Percentiles rank a stretch among this genome's conserved stretches.
These are phyloP conservation scores for Hemisphaericaspora nanyangensis DNA, from an alignment of 805 yeast genomes.

Conservation along the genomic window DNA sequence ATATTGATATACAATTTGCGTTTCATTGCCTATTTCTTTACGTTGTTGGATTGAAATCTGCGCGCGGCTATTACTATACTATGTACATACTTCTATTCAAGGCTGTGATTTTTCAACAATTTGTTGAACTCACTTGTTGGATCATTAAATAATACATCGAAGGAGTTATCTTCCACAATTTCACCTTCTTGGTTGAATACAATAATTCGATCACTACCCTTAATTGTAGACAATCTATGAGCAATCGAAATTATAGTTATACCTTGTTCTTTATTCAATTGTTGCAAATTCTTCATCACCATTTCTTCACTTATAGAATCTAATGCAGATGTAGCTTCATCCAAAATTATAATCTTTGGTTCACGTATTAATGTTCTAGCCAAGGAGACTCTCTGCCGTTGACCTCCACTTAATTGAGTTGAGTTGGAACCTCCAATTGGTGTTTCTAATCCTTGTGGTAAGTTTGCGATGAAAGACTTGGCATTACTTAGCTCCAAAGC, in stretches of 20 bases:
- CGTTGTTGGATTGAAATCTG: too few relatives aligned
- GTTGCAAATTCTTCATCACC: constrained; percentile 67
- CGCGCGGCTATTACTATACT: too few relatives aligned
- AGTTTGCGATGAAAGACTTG: constrained; percentile 57
- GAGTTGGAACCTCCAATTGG: constrained; percentile 71
- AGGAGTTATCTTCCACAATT: constrained; percentile 61
- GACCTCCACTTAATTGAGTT: constrained; percentile 87
- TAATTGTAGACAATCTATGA: constrained; percentile 84
- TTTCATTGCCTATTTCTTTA: too few relatives aligned
- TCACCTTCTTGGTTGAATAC: constrained; percentile 56
- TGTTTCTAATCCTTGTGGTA: constrained; percentile 82
- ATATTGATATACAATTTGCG: too few relatives aligned
- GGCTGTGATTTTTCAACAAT: constrained; percentile 24
- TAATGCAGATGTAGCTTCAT: constrained; percentile 93
- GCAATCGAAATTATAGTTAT: constrained; percentile 84
- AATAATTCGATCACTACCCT: constrained; percentile 73
- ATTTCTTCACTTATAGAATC: constrained; percentile 86
- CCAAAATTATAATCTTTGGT: constrained; percentile 79
- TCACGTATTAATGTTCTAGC: constrained; percentile 80
- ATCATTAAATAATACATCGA: constrained; percentile 22
- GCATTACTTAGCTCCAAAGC: constrained; percentile 77
- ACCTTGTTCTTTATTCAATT: constrained; percentile 47
- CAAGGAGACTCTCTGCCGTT: constrained; percentile 86
- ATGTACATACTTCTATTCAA: constrained; percentile 10
- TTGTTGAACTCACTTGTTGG: constrained; percentile 32